Evolutionary conservation across 2,329 filamentous ascomycete genomes (phyloP).

Genomic region (Talaromyces pinophilus): DNA sequence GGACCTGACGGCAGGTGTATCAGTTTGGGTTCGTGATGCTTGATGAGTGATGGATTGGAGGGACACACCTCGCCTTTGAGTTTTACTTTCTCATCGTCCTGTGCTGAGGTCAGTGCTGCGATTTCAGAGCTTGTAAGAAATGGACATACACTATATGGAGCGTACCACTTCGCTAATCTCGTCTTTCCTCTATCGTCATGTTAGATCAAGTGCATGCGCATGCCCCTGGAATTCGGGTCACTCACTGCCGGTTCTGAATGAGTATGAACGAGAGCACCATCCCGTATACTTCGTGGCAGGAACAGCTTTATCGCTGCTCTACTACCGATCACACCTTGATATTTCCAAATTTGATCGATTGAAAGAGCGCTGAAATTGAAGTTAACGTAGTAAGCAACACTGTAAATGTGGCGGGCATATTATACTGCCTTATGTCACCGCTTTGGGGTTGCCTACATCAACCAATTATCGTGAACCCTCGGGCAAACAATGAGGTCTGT

Average conservation of each 20-base stretch:
- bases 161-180: constrained; percentile 97
- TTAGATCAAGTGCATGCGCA: constrained; percentile 21
- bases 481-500: background rate
- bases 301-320: background rate
- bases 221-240: constrained; percentile 18
- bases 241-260: constrained; percentile 84
- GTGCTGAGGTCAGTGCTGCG: constrained; percentile 25
- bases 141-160: constrained; percentile 74
- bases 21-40: background rate
- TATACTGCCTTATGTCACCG: constrained; percentile 8
- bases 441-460: background rate
- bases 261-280: constrained; percentile 82
- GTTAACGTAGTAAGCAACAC: background rate
- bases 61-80: constrained; percentile 85
- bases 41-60: background rate
- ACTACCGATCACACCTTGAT: constrained; percentile 2
- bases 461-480: background rate
- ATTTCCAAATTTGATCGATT: background rate
- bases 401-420: constrained; percentile 11
- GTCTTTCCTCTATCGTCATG: constrained; percentile 79
- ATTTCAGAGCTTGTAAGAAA: background rate
- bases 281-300: constrained; percentile 24
- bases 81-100: constrained; percentile 98
- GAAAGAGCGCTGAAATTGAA: too few relatives aligned
- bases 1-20: constrained; percentile 61